Evolutionary conservation across 768 basidiomycete genomes (phyloP), one percentile per base, ranked within the genome.

Genomic region (Tubosaeta sp.): DNA sequence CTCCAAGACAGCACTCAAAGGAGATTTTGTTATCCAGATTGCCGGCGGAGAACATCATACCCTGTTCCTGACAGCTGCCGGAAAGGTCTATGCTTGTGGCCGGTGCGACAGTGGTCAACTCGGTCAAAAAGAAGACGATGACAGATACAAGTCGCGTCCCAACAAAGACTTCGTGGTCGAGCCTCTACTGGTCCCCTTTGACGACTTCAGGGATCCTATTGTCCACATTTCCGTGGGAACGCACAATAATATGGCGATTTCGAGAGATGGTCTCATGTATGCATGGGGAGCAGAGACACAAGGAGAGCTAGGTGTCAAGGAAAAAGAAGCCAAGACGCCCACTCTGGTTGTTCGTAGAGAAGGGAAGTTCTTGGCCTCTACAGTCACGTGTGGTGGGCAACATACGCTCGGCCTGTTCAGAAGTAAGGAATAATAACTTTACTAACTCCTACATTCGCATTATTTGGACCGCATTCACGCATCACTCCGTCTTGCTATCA

Each of bases 1-100:
- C 9, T 79, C 81, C 72, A 82, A 79, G 59, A 70, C 74, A 37
- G 78, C 79, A 39, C 80, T 91, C 7, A 75, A 67, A 4, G 84
- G 79, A 45, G 84, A 81, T 46, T 71, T 71, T 2, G 81, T 92
- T 44, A 72, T 84, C 19, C 81, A 91, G 65, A 91, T 97, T 57
- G 76, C 63, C 19, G 91, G 87, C 16, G 93, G 95, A 42, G 85
- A 88, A 52, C 89, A 97, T 59, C 94, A 99, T 65, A 84, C 93
- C 0, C 67, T 98, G 43, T 98, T 99, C 78, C 75, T 93, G 58
- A 88, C 94, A 11, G 77, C 80, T 35, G 77, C 81, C 31, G 95
- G 95, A 43, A 82, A 84, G 55, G 89, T 98, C 1, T 95, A 82
- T 66, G 90, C 85, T 1, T 88, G 86, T 61, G 95, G 95, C 3